Conservation (phyloP, 352 stramenopile species). For the Pythium phragmitis region DNA sequence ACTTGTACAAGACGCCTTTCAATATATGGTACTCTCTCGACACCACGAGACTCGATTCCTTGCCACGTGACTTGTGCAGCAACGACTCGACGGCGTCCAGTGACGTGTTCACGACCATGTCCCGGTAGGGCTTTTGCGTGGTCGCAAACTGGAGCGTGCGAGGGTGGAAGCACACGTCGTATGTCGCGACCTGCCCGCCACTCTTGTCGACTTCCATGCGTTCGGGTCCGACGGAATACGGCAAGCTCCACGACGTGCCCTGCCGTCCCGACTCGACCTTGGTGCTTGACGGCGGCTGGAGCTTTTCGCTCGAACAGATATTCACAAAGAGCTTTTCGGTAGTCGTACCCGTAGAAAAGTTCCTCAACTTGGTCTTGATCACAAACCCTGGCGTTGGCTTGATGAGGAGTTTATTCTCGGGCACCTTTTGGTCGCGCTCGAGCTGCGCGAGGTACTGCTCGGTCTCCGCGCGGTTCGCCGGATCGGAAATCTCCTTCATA, state of each 20-base stretch:
- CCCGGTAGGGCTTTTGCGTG: constrained; percentile 55
- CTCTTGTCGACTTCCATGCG: constrained; percentile 89
- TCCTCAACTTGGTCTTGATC: constrained; percentile 82
- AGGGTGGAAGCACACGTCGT: constrained; percentile 93
- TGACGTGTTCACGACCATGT: constrained; percentile 88
- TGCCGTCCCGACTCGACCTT: constrained; percentile 23
- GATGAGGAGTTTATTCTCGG: constrained; percentile 84
- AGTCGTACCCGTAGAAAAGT: background rate
- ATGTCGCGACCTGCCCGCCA: constrained; percentile 64
- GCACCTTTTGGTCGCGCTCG: constrained; percentile 88
- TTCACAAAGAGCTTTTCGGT: constrained; percentile 93
- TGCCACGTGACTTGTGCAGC: constrained; percentile 42
- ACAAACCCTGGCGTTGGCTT: constrained; percentile 87
- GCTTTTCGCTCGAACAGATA: constrained; percentile 84
- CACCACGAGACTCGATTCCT: constrained; percentile 23
- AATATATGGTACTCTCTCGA: constrained; percentile 72
- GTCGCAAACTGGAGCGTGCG: constrained; percentile 71
- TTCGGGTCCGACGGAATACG: constrained; percentile 89
- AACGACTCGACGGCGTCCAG: constrained; percentile 78
- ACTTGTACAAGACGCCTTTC: constrained; percentile 89
- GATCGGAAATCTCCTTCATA: constrained; percentile 93
- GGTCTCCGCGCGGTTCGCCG: constrained; percentile 84
- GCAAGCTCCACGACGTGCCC: constrained; percentile 85
- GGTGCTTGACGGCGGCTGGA: constrained; percentile 74
- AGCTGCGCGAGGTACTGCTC: constrained; percentile 90